Base-by-base conservation (phyloP, 208 protist species). In the Leishmania aethiopica region DNA sequence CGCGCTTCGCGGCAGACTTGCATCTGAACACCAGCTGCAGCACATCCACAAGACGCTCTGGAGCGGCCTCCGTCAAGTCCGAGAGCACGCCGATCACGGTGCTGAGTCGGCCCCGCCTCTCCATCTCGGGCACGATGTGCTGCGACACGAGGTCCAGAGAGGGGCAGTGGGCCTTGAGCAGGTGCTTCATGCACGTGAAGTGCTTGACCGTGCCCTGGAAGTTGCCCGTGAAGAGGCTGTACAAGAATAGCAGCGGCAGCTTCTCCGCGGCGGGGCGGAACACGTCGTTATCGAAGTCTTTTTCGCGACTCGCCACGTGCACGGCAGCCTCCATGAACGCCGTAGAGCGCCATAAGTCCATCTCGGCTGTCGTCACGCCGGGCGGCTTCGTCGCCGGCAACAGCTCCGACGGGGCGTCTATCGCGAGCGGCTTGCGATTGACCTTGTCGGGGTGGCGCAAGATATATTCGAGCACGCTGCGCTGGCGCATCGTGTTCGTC, bases 281-380 rank as follows among this genome's bases (percentile, higher is more conserved):
- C 28, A 94, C 90, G 77, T 93, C 88, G 74, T 86, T 49, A 84
- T 97, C 90, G 84, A 97, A 96, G 70, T 91, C 87, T 82, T 87
- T 84, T 75, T 96, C 92, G 40, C 92, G 90, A 76, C 91, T 94
- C 17, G 95, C 93, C 17, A 96, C 90, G 82, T 97, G 91, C 60
- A 97, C 88, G 7, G 87, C 93, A 17, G 95, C 89, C 83, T 98
- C 93, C 64, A 96, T 87, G 81, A 98, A 93, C 42, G 93, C 78
- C 55, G 92, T 86, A 62, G 84, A 94, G 45, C 93, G 91, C 93
- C 95, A 97, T 45, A 96, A 83, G 69, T 96, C 91, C 37, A 88
- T 82, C 79, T 95, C 94, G 17, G 86, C 72, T 25, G 84, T 78
- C 66, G 90, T 86, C 78, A 83, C 79, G 37, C 84, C 78, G 59